A percentile compares a stretch with the other conserved stretches of the same genome.
phyloP scores from a whole-genome alignment of 2,329 filamentous ascomycete species.

The Byssothecium circinans region DNA sequence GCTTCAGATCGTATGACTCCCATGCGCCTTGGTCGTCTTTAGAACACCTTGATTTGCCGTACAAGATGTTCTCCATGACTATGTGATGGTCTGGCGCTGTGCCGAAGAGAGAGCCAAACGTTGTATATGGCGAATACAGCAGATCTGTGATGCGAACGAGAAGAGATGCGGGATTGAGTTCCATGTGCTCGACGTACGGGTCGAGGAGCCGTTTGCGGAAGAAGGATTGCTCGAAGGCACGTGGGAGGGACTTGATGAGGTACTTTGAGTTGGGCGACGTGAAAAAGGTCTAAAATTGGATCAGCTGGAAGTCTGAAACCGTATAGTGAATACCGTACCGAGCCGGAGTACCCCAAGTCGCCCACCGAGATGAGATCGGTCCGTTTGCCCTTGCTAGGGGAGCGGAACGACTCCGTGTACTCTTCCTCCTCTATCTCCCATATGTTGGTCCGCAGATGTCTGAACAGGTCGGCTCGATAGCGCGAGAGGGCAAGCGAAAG shows the following conservation, averaged over 20 bases:
- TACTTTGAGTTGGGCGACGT: slow-evolving; percentile 66
- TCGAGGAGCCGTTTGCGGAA: slow-evolving; percentile 67
- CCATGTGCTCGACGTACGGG: slow-evolving; percentile 68
- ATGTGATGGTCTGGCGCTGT: slow-evolving; percentile 71
- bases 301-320: slow-evolving; percentile 8
- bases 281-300: slow-evolving; percentile 63
- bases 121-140: slow-evolving; percentile 57
- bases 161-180: slow-evolving; percentile 59
- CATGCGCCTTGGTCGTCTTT: slow-evolving; percentile 54
- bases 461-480: slow-evolving; percentile 54
- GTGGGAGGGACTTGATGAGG: slow-evolving; percentile 71
- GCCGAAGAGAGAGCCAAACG: slow-evolving; percentile 63
- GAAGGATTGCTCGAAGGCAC: slow-evolving; percentile 70
- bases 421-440: slow-evolving; percentile 59
- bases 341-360: slow-evolving; percentile 74
- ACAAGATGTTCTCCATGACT: slow-evolving; percentile 75
- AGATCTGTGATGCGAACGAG: slow-evolving; percentile 74
- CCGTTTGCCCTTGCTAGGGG: slow-evolving; percentile 42
- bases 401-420: slow-evolving; percentile 58
- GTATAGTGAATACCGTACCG: slow-evolving; percentile 46
- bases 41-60: slow-evolving; percentile 55
- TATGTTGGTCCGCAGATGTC: slow-evolving; percentile 52
- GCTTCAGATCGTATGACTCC: slow-evolving; percentile 76
- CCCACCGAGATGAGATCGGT: slow-evolving; percentile 59
- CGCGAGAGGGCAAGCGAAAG: slow-evolving; percentile 54